Conservation (phyloP, 305 asterid species). For the Petunia hybrid region DNA sequence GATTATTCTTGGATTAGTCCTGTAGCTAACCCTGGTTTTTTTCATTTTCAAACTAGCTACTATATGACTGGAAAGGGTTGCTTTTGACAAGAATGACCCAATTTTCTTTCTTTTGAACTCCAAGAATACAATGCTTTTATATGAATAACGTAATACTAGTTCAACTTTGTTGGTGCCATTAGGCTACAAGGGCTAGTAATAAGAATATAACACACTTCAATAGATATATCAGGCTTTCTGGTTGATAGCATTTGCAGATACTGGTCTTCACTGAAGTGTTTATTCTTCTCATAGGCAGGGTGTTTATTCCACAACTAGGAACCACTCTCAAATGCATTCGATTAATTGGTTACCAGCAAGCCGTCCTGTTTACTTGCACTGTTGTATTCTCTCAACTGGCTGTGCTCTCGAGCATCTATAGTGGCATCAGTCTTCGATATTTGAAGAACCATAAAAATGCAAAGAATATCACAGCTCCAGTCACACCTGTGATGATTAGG, state of each 20-base stretch:
- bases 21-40: neutral
- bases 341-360: neutral
- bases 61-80: neutral
- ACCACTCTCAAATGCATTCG: neutral
- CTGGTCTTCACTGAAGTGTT: slow-evolving; percentile 8
- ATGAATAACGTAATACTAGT: neutral
- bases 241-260: neutral
- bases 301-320: slow-evolving; percentile 5
- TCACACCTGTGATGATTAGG: slow-evolving; percentile 71
- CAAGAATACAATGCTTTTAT: slow-evolving; percentile 22
- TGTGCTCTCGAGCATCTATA: slow-evolving; percentile 45
- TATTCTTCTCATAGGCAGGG: slow-evolving; percentile 13
- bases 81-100: slow-evolving; percentile 4
- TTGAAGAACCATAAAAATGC: slow-evolving; percentile 83
- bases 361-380: slow-evolving; percentile 8
- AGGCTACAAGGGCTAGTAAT: neutral
- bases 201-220: slow-evolving; percentile 5
- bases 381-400: neutral
- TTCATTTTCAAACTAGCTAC: neutral
- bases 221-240: slow-evolving; percentile 20
- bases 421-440: slow-evolving; percentile 84
- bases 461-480: slow-evolving; percentile 63
- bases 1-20: neutral
- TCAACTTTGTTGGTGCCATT: neutral
- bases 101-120: neutral